These are phyloP conservation scores for Cytospora chrysosperma DNA, from an alignment of 2,329 filamentous ascomycete genomes.

Conservation along the genomic window DNA sequence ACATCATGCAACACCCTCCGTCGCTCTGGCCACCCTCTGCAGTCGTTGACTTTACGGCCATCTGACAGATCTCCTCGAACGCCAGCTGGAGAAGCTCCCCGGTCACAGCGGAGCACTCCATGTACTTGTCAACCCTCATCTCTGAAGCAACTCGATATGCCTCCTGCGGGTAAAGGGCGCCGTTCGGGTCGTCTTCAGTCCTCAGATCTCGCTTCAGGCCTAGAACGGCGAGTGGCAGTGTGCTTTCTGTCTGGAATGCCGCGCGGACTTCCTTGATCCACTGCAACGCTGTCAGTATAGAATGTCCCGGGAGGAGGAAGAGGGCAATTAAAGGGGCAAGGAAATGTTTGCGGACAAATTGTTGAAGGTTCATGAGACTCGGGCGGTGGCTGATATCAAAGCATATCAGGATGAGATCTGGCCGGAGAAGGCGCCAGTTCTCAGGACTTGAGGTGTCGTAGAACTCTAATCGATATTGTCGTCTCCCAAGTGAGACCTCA, in stretches of 20 bases:
- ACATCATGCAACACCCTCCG: constrained; percentile 48
- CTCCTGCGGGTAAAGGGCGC: constrained; percentile 61
- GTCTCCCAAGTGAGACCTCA: constrained; percentile 47
- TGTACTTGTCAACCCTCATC: constrained; percentile 61
- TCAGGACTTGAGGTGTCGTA: constrained; percentile 59
- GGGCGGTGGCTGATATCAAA: constrained; percentile 61
- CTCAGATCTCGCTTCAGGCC: constrained; percentile 62
- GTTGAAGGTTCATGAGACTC: constrained; percentile 58
- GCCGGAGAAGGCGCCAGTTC: constrained; percentile 57
- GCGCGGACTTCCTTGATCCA: constrained; percentile 57
- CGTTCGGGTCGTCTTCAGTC: constrained; percentile 57
- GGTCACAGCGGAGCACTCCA: constrained; percentile 62
- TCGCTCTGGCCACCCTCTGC: constrained; percentile 52
- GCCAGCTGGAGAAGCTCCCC: constrained; percentile 57
- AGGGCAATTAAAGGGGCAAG: background rate
- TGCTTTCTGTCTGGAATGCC: constrained; percentile 47
- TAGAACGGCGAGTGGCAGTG: constrained; percentile 54
- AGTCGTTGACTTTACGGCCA: constrained; percentile 49
- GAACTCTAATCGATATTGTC: constrained; percentile 56
- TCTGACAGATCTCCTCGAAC: constrained; percentile 61
- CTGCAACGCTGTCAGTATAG: constrained; percentile 36
- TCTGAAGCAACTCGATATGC: constrained; percentile 56
- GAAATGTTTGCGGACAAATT: constrained; percentile 45
- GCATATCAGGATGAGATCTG: constrained; percentile 59
- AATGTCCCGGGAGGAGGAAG: background rate